Evolutionary conservation across 768 basidiomycete genomes (phyloP), one percentile per base, ranked within the genome.

Genomic region (Cystobasidium tubakii): DNA sequence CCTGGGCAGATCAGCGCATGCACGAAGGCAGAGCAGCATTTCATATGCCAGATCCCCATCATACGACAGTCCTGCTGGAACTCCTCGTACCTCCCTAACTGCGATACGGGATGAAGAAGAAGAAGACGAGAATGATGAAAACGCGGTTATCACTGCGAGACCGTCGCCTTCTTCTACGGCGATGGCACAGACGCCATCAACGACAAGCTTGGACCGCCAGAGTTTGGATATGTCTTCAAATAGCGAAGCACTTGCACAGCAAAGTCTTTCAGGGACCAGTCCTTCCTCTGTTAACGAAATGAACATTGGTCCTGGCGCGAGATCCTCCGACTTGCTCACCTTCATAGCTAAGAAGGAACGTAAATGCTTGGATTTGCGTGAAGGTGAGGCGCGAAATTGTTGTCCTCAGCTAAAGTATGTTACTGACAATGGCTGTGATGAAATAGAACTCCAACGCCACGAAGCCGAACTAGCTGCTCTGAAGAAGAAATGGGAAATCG

Each of bases 291-390:
- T 23, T 54, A 71, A 71, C 34, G 69, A 71, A 36, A 55, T 71
- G 54, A 71, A 71, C 33, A 46, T 71, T 31, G 69, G 69, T 6
- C 53, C 55, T 55, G 69, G 69, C 31, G 69, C 69, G 6, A 55
- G 44, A 36, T 55, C 50, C 27, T 69, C 74, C 1, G 78, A 79
- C 46, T 34, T 79, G 21, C 60, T 79, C 1, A 76, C 74, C 43
- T 76, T 79, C 60, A 78, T 79, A 27, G 78, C 78, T 25, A 78
- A 77, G 74, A 79, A 79, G 75, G 78, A 79, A 73, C 63, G 78
- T 23, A 77, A 76, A 53, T 78, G 77, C 31, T 34, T 79, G 25
- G 78, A 79, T 44, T 39, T 79, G 43, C 63, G 78, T 15, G 78
- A 79, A 66, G 78, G 78, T 79, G 55, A 39, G 78, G 57, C 21